Percentiles rank a stretch among this genome's conserved stretches.
These are phyloP conservation scores for Parmelia sp. DNA, from an alignment of 495 filamentous ascomycete species.

Conservation along the genomic window DNA sequence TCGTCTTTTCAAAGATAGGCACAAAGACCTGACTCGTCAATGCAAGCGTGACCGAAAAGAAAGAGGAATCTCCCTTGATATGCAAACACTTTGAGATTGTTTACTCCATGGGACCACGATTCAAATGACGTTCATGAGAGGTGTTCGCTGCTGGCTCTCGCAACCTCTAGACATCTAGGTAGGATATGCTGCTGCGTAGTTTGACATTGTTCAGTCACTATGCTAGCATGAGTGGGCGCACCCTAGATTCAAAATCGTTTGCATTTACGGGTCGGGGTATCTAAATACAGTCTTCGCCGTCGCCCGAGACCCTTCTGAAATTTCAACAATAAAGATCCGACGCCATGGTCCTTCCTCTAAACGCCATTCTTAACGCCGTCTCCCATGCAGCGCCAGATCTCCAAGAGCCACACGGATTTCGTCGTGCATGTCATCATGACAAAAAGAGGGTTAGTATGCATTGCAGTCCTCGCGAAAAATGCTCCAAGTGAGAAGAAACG, in stretches of 20 bases:
- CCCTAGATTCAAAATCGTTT: background rate
- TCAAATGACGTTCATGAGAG: too few relatives aligned
- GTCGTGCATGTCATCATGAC: slow-evolving; percentile 8
- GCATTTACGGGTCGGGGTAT: slow-evolving; percentile 19
- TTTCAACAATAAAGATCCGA: background rate
- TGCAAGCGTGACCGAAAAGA: too few relatives aligned
- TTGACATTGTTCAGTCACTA: background rate
- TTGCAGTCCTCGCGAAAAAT: background rate
- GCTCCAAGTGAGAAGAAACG: background rate
- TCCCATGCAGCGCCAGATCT: slow-evolving; percentile 12
- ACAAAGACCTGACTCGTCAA: too few relatives aligned
- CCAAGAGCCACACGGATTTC: slow-evolving; percentile 5
- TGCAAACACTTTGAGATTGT: too few relatives aligned
- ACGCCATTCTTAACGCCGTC: background rate
- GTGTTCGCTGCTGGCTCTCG: too few relatives aligned
- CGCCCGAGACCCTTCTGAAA: slow-evolving; percentile 11
- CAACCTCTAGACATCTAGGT: too few relatives aligned
- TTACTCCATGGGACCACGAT: too few relatives aligned
- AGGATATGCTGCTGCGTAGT: too few relatives aligned
- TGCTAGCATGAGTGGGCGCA: background rate
- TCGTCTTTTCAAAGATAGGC: too few relatives aligned
- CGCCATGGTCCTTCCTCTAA: too few relatives aligned
- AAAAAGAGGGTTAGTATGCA: slow-evolving; percentile 2
- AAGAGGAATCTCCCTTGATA: too few relatives aligned
- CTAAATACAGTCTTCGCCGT: slow-evolving; percentile 18